A percentile compares a stretch with the other conserved stretches of the same genome.
phyloP scores from a whole-genome alignment of 2,329 filamentous ascomycete genomes.

The Fusarium albidum region DNA sequence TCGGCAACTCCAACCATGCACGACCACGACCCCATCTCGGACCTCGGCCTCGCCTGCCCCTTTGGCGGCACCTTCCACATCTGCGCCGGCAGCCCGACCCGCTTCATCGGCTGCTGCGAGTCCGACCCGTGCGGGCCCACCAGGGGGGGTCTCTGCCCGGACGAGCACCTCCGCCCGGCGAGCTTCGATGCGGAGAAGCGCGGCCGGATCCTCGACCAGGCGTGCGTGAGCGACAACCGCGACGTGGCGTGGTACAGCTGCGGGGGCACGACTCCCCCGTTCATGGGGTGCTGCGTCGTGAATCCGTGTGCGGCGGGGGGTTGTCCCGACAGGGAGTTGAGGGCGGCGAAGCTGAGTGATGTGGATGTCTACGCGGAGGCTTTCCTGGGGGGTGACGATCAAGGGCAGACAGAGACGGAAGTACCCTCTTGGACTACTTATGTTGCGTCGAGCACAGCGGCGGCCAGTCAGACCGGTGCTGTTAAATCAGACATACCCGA shows the following conservation, averaged over 20 bases:
- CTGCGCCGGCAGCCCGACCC: slow-evolving; percentile 41
- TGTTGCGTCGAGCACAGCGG: too few relatives aligned
- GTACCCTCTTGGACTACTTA: too few relatives aligned
- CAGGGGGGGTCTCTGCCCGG: slow-evolving; percentile 31
- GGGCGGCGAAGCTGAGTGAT: slow-evolving; percentile 27
- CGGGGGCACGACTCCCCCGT: slow-evolving; percentile 39
- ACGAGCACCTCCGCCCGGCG: slow-evolving; percentile 32
- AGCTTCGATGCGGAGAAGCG: slow-evolving; percentile 42
- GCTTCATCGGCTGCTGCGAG: slow-evolving; percentile 53
- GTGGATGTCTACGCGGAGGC: not conserved
- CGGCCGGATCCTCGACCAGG: slow-evolving; percentile 42
- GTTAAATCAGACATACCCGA: too few relatives aligned
- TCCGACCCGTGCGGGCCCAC: slow-evolving; percentile 43
- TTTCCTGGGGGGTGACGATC: too few relatives aligned
- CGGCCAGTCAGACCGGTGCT: too few relatives aligned
- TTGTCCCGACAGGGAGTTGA: slow-evolving; percentile 22
- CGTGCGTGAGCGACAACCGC: slow-evolving; percentile 38
- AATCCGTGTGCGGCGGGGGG: slow-evolving; percentile 30
- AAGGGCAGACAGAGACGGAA: too few relatives aligned
- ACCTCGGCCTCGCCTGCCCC: slow-evolving; percentile 44
- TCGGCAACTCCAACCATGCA: slow-evolving; percentile 12
- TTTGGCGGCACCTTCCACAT: slow-evolving; percentile 47
- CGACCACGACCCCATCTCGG: slow-evolving; percentile 8
- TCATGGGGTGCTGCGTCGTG: slow-evolving; percentile 49
- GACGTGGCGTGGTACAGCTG: slow-evolving; percentile 47